Conservation (phyloP, 2,329 filamentous ascomycete species). For the Biscogniauxia marginata region DNA sequence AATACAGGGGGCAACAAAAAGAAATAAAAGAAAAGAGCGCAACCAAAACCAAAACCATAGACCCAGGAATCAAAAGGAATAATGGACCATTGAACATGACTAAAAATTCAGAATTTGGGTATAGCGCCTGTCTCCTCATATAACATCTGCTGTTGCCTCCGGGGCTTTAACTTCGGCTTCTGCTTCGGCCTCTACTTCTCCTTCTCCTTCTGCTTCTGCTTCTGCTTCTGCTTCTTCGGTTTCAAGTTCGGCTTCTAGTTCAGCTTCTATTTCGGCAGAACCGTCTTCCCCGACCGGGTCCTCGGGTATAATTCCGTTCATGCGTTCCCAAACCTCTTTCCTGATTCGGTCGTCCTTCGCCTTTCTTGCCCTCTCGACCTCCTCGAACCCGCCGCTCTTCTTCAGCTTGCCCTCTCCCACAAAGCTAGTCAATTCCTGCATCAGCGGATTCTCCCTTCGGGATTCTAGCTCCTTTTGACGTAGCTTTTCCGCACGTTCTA, state of each 20-base stretch:
- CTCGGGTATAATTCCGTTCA: conserved; percentile 55
- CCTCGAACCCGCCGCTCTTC: conserved; percentile 93
- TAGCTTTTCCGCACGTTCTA: conserved; percentile 92
- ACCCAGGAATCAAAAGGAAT: not conserved
- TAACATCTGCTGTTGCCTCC: not conserved
- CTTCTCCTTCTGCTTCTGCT: not conserved
- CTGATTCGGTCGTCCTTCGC: conserved; percentile 84
- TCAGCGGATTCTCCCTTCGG: conserved; percentile 72
- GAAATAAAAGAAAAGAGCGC: too few species aligned
- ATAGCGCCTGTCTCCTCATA: not conserved
- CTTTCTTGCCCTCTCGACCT: conserved; percentile 81
- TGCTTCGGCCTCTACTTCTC: not conserved
- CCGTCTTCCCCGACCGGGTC: conserved; percentile 39
- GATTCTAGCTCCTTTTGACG: conserved; percentile 84
- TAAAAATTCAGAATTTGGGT: not conserved
- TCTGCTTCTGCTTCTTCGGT: not conserved
- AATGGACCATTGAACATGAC: not conserved
- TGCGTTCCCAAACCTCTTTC: conserved; percentile 71
- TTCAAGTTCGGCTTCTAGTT: not conserved
- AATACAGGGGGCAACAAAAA: not conserved
- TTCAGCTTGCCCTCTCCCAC: conserved; percentile 90
- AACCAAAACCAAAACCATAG: not conserved
- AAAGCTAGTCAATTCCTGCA: conserved; percentile 80
- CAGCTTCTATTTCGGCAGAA: conserved; percentile 6
- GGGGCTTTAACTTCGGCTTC: not conserved